Percentiles rank a stretch among this genome's conserved stretches.
These are phyloP conservation scores for Scedosporium apiospermum DNA, from an alignment of 2,329 filamentous ascomycete genomes.

Conservation along the genomic window DNA sequence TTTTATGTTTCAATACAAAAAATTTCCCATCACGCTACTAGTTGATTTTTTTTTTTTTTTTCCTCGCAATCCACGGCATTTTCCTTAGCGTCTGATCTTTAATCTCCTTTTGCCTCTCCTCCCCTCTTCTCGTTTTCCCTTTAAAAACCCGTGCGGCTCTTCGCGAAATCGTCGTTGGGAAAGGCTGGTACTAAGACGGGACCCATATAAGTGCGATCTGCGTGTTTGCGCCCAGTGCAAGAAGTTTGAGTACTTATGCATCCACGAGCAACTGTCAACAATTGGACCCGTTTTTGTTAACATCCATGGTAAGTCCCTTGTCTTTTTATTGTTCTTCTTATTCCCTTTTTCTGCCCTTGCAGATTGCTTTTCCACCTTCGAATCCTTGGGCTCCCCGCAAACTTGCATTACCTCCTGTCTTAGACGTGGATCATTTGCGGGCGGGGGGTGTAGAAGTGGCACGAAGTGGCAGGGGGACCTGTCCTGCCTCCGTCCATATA, in stretches of 20 bases:
- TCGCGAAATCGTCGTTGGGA: not conserved
- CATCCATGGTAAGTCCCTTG: constrained; percentile 6
- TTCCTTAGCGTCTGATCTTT: not conserved
- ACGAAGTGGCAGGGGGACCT: not conserved
- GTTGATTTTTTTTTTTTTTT: not conserved
- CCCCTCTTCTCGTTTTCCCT: not conserved
- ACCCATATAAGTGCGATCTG: constrained; percentile 4
- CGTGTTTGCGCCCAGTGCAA: constrained; percentile 16
- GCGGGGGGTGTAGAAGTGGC: not conserved
- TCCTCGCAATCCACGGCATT: not conserved
- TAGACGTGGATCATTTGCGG: not conserved
- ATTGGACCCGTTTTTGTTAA: constrained; percentile 6
- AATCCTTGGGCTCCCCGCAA: not conserved
- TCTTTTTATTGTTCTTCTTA: not conserved
- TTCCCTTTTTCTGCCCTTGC: not conserved
- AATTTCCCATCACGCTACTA: not conserved
- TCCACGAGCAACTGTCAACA: constrained; percentile 12
- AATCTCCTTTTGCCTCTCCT: not conserved
- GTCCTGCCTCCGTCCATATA: not conserved
- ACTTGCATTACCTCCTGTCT: not conserved
- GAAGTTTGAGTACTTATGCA: constrained; percentile 12
- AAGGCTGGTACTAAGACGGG: not conserved
- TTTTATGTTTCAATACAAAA: not conserved
- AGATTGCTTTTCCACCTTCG: not conserved
- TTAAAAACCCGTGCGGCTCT: not conserved